phyloP scores from a whole-genome alignment of 1,139 yeast species.

The Geotrichum citri-aurantii region DNA sequence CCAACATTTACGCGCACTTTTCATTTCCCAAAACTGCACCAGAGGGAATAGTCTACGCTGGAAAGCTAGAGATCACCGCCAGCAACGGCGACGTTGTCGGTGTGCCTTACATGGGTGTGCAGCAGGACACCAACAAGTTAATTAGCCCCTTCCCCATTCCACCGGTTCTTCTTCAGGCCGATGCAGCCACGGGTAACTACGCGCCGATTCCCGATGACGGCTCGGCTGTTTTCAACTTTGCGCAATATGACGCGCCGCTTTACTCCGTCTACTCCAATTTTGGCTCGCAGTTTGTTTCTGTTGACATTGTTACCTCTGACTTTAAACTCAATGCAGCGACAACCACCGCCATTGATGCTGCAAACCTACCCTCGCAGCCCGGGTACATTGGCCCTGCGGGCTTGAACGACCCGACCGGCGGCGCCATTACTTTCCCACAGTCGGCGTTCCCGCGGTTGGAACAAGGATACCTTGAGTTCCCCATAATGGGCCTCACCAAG shows the following conservation, averaged over 20 bases:
- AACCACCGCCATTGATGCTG: neutral
- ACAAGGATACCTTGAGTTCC: neutral
- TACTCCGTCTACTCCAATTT: neutral
- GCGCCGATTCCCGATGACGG: neutral
- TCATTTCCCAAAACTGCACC: neutral
- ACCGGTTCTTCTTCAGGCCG: neutral
- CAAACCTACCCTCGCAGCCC: neutral
- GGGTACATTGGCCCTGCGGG: constrained; percentile 12
- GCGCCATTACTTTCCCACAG: constrained; percentile 3
- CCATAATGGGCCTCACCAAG: neutral
- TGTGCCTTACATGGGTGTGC: constrained; percentile 14
- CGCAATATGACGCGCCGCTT: constrained; percentile 1
- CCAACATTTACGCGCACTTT: neutral
- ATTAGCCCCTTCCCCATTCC: neutral
- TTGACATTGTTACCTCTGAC: constrained; percentile 11
- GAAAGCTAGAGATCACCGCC: constrained; percentile 9
- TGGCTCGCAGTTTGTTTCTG: constrained; percentile 10
- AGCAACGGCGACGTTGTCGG: constrained; percentile 10
- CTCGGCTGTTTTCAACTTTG: neutral
- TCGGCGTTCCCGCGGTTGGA: neutral
- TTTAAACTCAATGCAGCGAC: neutral
- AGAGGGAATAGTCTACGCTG: constrained; percentile 8
- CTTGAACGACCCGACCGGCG: neutral
- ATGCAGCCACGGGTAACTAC: neutral
- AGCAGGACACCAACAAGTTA: neutral